Percentiles rank a stretch among this genome's conserved stretches.
Conservation (phyloP, 148 eudicot species). For the Vaccinium myrtillus region DNA sequence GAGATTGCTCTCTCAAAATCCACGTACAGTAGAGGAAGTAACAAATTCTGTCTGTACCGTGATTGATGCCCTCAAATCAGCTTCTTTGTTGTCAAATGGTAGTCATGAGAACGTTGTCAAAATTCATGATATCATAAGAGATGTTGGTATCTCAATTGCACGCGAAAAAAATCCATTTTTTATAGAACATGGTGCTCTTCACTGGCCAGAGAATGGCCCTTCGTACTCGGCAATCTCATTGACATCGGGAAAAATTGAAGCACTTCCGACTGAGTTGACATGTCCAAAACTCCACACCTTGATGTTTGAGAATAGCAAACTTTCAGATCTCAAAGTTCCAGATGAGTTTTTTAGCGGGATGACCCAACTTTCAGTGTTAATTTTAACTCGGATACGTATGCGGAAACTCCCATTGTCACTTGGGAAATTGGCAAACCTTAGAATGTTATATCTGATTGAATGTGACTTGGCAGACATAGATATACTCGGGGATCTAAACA, state of each 20-base stretch:
- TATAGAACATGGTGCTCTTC: background rate
- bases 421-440: background rate
- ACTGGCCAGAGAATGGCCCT: no score
- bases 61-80: constrained; percentile 1
- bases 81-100: constrained; percentile 11
- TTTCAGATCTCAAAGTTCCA: no score
- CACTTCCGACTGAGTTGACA: background rate
- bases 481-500: background rate
- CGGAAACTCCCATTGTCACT: background rate
- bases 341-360: no score
- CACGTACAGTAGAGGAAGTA: background rate
- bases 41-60: background rate
- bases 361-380: background rate
- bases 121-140: no score
- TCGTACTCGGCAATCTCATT: background rate
- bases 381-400: background rate
- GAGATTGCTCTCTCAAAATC: background rate
- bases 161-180: background rate
- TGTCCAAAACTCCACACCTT: no score
- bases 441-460: background rate
- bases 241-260: background rate
- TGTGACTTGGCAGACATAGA: background rate
- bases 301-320: no score
- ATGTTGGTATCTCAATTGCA: constrained; percentile 6
- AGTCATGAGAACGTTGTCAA: background rate